Evolutionary conservation across 2,329 filamentous ascomycete species (phyloP).

Genomic region (Tolypocladium endophyticum): DNA sequence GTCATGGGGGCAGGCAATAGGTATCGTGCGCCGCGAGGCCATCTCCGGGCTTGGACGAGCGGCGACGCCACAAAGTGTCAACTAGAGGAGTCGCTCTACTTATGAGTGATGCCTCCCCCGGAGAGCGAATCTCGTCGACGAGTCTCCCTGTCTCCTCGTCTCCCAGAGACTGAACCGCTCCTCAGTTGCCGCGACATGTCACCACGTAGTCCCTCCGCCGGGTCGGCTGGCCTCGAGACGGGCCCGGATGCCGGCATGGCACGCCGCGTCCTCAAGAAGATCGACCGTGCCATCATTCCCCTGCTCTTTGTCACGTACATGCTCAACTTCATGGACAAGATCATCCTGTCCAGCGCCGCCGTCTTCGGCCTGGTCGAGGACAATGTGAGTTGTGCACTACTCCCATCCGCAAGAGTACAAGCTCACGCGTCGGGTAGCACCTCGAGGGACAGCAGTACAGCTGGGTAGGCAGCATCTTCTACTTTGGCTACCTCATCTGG

Average conservation of each 20-base stretch:
- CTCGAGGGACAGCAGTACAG: constrained; percentile 41
- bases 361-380: constrained; percentile 44
- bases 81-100: background rate
- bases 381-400: constrained; percentile 14
- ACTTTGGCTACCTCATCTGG: constrained; percentile 35
- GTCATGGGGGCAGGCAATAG: background rate
- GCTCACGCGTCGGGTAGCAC: constrained; percentile 5
- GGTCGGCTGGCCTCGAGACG: constrained; percentile 2
- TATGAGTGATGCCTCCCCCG: background rate
- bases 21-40: background rate
- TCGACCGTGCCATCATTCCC: constrained; percentile 43
- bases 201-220: background rate
- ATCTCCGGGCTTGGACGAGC: background rate
- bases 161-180: background rate
- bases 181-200: background rate
- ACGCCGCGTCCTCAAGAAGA: constrained; percentile 38
- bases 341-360: constrained; percentile 41
- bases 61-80: background rate
- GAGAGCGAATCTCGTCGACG: background rate
- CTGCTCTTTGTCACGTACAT: constrained; percentile 46
- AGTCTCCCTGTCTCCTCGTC: background rate
- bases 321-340: constrained; percentile 52
- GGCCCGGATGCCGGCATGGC: constrained; percentile 11
- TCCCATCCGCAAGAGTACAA: background rate
- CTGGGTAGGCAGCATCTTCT: constrained; percentile 44